Conservation (phyloP, 108 stramenopile species). For the Epithemia pelagica region DNA sequence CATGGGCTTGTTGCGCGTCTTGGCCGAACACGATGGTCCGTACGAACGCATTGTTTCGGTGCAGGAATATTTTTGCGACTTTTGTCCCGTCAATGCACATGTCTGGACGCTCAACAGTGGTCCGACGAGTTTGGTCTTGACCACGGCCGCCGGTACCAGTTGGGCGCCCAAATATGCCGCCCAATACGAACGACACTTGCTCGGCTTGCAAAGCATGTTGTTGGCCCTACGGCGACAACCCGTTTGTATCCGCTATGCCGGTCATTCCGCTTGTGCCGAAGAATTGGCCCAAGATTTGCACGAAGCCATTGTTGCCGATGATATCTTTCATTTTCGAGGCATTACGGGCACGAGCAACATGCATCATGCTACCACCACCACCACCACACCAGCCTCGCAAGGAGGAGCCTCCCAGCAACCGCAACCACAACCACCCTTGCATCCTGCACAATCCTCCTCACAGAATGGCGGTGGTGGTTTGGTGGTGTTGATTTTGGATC, state of each 20-base stretch:
- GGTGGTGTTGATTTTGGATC: constrained; percentile 88
- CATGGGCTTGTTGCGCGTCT: constrained; percentile 55
- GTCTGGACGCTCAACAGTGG: constrained; percentile 85
- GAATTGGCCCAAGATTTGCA: constrained; percentile 76
- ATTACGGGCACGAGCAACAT: not conserved
- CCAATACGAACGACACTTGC: constrained; percentile 80
- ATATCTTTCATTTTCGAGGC: constrained; percentile 90
- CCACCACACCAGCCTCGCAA: too few species aligned
- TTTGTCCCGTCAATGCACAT: constrained; percentile 92
- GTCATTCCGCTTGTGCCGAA: constrained; percentile 62
- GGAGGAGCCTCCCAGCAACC: too few species aligned
- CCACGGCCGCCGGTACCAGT: constrained; percentile 51
- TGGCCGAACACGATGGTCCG: constrained; percentile 85
- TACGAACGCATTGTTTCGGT: constrained; percentile 86
- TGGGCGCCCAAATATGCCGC: constrained; percentile 57
- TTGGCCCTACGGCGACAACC: constrained; percentile 88
- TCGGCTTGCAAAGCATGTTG: constrained; percentile 84
- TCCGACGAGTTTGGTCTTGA: constrained; percentile 64
- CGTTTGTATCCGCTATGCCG: constrained; percentile 83
- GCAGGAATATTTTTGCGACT: constrained; percentile 98
- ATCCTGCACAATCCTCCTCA: too few species aligned
- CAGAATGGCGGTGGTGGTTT: constrained; percentile 30
- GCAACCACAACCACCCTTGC: too few species aligned
- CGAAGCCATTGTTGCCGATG: constrained; percentile 74
- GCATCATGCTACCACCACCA: not conserved